Evolutionary conservation across 2,329 filamentous ascomycete species (phyloP), one percentile per base, ranked within the genome.

Genomic region (Talaromyces sp.): DNA sequence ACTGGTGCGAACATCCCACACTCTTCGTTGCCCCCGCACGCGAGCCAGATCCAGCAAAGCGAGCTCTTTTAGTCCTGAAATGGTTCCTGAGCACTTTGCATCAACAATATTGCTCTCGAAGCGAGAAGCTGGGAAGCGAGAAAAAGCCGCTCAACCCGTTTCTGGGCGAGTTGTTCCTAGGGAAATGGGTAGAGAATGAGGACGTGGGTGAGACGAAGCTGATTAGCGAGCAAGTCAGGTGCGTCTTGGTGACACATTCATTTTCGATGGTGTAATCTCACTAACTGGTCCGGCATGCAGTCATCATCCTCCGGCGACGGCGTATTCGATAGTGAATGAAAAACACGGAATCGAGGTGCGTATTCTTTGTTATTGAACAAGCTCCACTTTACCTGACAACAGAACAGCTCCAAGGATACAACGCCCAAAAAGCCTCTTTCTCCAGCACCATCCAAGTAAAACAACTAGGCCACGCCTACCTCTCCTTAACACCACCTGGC

Each of bases 91-190:
- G 89, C 73, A 97, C 93, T 3, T 84, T 98, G 61, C 96, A 95
- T 82, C 92, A 96, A 79, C 92, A 96, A 62, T 90, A 90, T 76
- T 86, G 84, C 71, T 88, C 83, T 71, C 82, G 87, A 66, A 96
- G 91, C 75, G 93, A 97, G 76, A 88, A 89, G 76, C 79, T 88
- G 69, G 93, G 92, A 59, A 95, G 92, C 74, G 94, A 97, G 84
- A 98, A 98, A 88, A 99, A 98, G 83, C 94, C 94, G 2, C 81
- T 99, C 67, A 98, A 99, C 75, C 95, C 95, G 0, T 98, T 99
- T 80, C 81, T 99, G 40, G 94, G 94, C 65, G 94, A 99, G 82
- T 85, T 98, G 38, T 98, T 97, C 80, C 79, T 98, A 31, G 95
- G 94, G 27, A 90, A 89, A 72, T 99, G 95, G 95, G 87, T 90